A percentile compares a stretch with the other conserved stretches of the same genome.
These are phyloP conservation scores for Amauroascus verrucosus DNA, from an alignment of 2,329 filamentous ascomycete genomes.

Conservation along the genomic window DNA sequence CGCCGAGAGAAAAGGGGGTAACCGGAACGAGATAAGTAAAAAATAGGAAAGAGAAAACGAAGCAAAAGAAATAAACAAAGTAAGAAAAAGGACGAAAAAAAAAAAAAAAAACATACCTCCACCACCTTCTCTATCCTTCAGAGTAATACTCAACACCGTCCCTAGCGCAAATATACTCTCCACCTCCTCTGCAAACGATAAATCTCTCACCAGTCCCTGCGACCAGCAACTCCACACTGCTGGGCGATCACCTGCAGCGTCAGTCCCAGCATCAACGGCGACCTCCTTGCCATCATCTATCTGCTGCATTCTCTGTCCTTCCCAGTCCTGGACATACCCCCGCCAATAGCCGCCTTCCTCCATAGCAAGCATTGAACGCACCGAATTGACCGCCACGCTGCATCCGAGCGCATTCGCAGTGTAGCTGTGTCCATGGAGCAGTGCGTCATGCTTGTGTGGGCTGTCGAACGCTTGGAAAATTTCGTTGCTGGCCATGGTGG, in stretches of 20 bases:
- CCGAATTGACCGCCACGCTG: constrained; percentile 59
- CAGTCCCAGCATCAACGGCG: no score
- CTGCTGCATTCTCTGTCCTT: constrained; percentile 3
- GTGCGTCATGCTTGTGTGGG: constrained; percentile 63
- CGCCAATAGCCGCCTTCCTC: constrained; percentile 49
- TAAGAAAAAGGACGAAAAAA: background rate
- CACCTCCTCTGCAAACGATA: constrained; percentile 51
- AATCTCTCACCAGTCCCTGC: constrained; percentile 44
- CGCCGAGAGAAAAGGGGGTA: background rate
- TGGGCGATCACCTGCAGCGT: background rate
- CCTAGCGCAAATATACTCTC: constrained; percentile 63
- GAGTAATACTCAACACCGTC: constrained; percentile 58
- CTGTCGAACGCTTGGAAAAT: constrained; percentile 64
- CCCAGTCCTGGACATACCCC: constrained; percentile 44
- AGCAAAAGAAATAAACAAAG: background rate
- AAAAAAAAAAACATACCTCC: constrained; percentile 27
- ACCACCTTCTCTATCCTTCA: constrained; percentile 41
- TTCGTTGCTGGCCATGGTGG: constrained; percentile 61
- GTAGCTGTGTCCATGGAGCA: constrained; percentile 79
- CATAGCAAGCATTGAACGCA: constrained; percentile 51
- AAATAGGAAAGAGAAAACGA: background rate
- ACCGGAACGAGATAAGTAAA: no score
- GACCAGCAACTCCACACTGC: constrained; percentile 63
- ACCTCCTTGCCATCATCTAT: no score
- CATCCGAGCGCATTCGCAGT: constrained; percentile 76